These are phyloP conservation scores for Dendrocalamus sinicus DNA, from an alignment of 176 grass and related monocot species.

Conservation along the genomic window DNA sequence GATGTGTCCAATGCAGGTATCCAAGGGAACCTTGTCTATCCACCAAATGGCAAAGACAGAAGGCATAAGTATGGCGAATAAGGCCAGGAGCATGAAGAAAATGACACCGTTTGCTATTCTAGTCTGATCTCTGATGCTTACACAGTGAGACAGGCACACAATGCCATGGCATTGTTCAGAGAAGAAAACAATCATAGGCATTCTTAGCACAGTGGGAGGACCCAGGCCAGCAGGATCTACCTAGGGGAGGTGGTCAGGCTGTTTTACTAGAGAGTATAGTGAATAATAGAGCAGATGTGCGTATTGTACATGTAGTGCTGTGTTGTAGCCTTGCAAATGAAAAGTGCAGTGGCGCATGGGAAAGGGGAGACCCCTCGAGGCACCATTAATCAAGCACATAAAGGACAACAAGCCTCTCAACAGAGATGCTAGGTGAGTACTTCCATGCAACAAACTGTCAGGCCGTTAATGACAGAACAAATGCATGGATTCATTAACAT, in stretches of 20 bases:
- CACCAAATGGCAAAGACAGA: background rate
- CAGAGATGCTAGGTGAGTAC: conserved; percentile 19
- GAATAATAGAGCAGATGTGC: background rate
- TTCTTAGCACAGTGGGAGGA: background rate
- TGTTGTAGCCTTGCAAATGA: background rate
- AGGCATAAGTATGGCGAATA: background rate
- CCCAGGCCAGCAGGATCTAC: conserved; percentile 11
- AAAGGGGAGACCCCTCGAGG: conserved; percentile 17
- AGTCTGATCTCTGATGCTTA: background rate
- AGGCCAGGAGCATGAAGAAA: background rate
- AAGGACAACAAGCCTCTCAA: conserved; percentile 23
- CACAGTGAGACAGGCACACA: conserved; percentile 31
- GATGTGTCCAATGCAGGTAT: background rate
- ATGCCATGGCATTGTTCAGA: conserved; percentile 22
- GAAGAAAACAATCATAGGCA: conserved; percentile 2
- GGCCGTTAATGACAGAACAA: conserved; percentile 35
- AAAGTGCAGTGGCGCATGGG: conserved; percentile 17
- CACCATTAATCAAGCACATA: background rate
- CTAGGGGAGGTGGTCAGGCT: conserved; percentile 15
- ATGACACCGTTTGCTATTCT: background rate
- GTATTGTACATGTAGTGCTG: background rate
- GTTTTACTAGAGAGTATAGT: background rate
- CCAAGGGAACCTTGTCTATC: background rate
- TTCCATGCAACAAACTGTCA: conserved; percentile 47
- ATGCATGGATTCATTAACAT: background rate